These are phyloP conservation scores for Omphalea diandra DNA, from an alignment of 441 rosid genomes.

Conservation along the genomic window DNA sequence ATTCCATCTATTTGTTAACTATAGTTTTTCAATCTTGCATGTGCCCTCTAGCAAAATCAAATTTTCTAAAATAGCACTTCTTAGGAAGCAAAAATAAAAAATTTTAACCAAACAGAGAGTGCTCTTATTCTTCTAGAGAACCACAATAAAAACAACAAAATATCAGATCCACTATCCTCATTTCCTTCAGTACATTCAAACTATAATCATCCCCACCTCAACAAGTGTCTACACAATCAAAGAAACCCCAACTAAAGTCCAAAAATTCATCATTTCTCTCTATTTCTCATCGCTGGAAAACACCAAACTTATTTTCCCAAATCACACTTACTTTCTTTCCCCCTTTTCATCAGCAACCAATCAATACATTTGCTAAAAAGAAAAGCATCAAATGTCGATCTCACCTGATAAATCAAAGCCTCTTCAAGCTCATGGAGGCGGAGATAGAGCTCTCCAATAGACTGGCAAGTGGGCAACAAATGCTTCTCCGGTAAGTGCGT, in stretches of 20 bases:
- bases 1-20: neutral
- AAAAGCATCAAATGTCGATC: neutral
- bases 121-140: neutral
- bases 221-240: neutral
- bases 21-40: neutral
- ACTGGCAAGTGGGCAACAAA: slow-evolving; percentile 84
- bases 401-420: slow-evolving; percentile 79
- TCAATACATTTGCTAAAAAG: neutral
- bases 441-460: slow-evolving; percentile 81
- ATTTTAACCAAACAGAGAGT: neutral
- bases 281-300: neutral
- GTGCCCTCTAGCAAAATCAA: neutral
- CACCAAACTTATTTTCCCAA: neutral
- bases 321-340: neutral
- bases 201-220: neutral
- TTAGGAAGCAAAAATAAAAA: neutral
- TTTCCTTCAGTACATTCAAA: neutral
- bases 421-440: slow-evolving; percentile 59
- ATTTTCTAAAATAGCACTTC: neutral
- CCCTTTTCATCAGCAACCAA: neutral
- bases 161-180: neutral
- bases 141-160: neutral
- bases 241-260: neutral
- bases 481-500: slow-evolving; percentile 72
- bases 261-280: neutral